These are phyloP conservation scores for Hericium erinaceus DNA, from an alignment of 768 basidiomycete species.

Conservation along the genomic window DNA sequence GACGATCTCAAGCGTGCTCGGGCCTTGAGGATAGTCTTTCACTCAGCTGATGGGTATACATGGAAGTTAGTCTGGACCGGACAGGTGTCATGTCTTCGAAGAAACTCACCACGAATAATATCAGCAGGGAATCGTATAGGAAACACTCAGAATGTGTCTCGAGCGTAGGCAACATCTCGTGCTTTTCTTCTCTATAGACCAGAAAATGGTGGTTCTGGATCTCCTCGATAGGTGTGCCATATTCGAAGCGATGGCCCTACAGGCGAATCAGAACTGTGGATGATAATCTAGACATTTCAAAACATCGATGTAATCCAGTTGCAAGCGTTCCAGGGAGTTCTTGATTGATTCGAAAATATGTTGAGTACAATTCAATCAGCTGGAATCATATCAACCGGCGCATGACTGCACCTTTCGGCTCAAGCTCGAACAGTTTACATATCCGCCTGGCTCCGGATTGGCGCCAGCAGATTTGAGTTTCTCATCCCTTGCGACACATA, in stretches of 20 bases:
- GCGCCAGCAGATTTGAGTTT: neutral
- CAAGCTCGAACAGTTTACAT: neutral
- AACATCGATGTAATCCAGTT: neutral
- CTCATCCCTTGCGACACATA: neutral
- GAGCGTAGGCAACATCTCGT: constrained; percentile 25
- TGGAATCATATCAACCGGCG: neutral
- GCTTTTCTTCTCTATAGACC: constrained; percentile 31
- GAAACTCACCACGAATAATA: neutral
- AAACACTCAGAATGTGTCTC: neutral
- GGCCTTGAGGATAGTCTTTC: too few relatives aligned
- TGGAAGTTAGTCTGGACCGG: too few relatives aligned
- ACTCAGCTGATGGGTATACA: too few relatives aligned
- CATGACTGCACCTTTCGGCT: constrained; percentile 2
- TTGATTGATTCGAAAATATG: neutral
- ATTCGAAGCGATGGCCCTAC: neutral
- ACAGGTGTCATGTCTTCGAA: too few relatives aligned
- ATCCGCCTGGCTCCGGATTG: neutral
- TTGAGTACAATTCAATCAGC: constrained; percentile 7
- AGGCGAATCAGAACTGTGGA: neutral
- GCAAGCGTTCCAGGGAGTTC: constrained; percentile 4
- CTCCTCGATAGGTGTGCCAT: neutral
- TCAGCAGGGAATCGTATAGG: neutral
- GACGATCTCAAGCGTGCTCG: constrained; percentile 8
- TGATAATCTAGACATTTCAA: neutral
- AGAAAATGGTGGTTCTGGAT: constrained; percentile 20